Percentiles rank a stretch among this genome's conserved stretches.
Evolutionary conservation across 2,329 filamentous ascomycete genomes (phyloP).

Genomic region (Torrubiella hemipterigena): DNA sequence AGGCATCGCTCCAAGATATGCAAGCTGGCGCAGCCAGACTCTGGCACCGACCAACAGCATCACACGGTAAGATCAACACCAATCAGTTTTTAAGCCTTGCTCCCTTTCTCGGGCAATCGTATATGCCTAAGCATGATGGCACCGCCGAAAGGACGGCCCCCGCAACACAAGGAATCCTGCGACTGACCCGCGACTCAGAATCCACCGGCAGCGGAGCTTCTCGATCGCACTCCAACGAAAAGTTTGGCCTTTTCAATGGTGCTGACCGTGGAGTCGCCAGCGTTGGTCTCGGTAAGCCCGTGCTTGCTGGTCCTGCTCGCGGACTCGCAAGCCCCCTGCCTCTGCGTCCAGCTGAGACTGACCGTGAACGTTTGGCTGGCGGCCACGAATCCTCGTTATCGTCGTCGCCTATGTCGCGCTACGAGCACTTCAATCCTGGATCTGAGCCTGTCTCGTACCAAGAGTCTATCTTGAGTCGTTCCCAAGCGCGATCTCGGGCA

Average conservation of each 20-base stretch:
- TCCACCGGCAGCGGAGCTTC: conserved; percentile 30
- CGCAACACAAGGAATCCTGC: conserved; percentile 9
- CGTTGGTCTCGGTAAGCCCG: conserved; percentile 49
- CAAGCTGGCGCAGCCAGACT: conserved; percentile 15
- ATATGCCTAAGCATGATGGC: conserved; percentile 24
- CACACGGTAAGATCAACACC: conserved; percentile 27
- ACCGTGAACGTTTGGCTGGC: conserved; percentile 3
- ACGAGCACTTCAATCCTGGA: conserved; percentile 29
- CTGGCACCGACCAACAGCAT: conserved; percentile 29
- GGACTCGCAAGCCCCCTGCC: conserved; percentile 10
- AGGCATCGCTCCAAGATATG: conserved; percentile 12
- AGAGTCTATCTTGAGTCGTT: conserved; percentile 4
- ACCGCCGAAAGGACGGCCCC: conserved; percentile 12
- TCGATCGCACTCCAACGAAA: conserved; percentile 52
- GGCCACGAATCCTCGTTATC: conserved; percentile 4
- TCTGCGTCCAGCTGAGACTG: conserved; percentile 1
- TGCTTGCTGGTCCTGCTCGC: conserved; percentile 48
- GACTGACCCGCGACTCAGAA: conserved; percentile 28
- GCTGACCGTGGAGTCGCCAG: conserved; percentile 52
- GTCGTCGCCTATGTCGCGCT: conserved; percentile 10
- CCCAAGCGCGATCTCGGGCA: conserved; percentile 13
- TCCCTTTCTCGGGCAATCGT: conserved; percentile 2
- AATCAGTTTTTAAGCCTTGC: conserved; percentile 31
- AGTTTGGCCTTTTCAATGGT: conserved; percentile 39
- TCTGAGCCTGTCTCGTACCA: conserved; percentile 34